phyloP scores from a whole-genome alignment of 2,329 filamentous ascomycete species.

The Pyrenophora teres region DNA sequence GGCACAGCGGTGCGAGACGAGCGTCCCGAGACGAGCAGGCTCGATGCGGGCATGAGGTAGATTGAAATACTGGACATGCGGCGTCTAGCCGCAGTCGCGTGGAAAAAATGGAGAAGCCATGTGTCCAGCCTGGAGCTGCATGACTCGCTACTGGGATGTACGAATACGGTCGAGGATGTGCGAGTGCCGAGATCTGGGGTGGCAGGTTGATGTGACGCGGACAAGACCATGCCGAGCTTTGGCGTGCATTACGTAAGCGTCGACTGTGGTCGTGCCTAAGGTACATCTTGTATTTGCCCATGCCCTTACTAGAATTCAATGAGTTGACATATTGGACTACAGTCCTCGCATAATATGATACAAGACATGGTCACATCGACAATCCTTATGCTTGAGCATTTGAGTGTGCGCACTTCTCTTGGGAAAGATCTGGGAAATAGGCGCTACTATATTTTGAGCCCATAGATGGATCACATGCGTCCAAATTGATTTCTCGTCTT shows the following conservation, averaged over 20 bases:
- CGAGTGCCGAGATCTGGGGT: background rate
- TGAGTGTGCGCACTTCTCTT: too few species aligned
- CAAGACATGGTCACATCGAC: too few species aligned
- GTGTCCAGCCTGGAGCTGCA: background rate
- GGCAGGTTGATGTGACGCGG: background rate
- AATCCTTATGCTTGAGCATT: too few species aligned
- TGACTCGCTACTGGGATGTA: constrained; percentile 4
- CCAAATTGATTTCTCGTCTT: too few species aligned
- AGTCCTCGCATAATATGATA: too few species aligned
- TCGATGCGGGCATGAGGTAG: constrained; percentile 12
- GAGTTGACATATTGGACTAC: too few species aligned
- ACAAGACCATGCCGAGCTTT: background rate
- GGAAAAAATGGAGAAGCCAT: constrained; percentile 1
- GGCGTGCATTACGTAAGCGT: constrained; percentile 1
- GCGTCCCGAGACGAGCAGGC: constrained; percentile 9
- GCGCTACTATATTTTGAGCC: too few species aligned
- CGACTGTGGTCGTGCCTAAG: background rate
- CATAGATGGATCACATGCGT: too few species aligned
- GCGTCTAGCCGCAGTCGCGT: constrained; percentile 13
- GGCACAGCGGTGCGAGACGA: background rate
- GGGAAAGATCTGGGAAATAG: too few species aligned
- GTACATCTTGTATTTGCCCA: too few species aligned
- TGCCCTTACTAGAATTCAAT: too few species aligned
- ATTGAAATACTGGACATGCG: constrained; percentile 5
- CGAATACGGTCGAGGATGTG: background rate